Evolutionary conservation across 352 stramenopile genomes (phyloP), one percentile per base, ranked within the genome.

Genomic region (Pythium periplocum): DNA sequence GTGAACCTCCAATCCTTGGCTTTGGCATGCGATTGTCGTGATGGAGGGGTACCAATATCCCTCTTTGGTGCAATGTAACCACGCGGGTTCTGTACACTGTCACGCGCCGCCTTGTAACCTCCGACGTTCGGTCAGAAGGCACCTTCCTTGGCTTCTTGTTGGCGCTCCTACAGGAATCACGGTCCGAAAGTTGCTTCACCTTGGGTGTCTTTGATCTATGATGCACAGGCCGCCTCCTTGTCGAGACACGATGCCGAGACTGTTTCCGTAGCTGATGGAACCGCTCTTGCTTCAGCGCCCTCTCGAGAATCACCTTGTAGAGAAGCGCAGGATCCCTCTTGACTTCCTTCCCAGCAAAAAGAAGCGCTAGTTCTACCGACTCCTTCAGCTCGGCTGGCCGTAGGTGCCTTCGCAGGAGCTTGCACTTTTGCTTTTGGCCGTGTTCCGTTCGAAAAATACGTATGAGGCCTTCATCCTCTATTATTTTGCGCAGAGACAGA

Each of bases 241-340:
- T 26, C 17, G 17, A 26, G 17, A 26, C 17, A 26, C 17, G 17
- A 26, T 26, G 17, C 17, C 17, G 17, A 39, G 26, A 31, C 12
- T 39, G 6, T 26, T 51, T 51, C 9, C 46, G 31, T 17, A 57
- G n/a, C n/a, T 48, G 44, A 17, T 36, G 59, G 2, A 52, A 7
- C 9, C 62, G 63, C 8, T 68, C 59, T 31, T 68, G 55, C 42
- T 68, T 55, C 4, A 65, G 41, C 2, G 53, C 52, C n/a, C 68
- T 65, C 4, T 62, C 59, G 2, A 52, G 57, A 0, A 63, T 36
- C 2, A 67, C 12, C 3, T 35, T 34, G 43, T 65, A 68, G 2
- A 68, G n/a, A 4, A 33, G n/a, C 10, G 53, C 36, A 12, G 59
- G 48, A 2, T 12, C n/a, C 17, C 11, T 51, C 31, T 44, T 57